A percentile compares a stretch with the other conserved stretches of the same genome.
These are phyloP conservation scores for Hypoxylon sp. DNA, from an alignment of 2,329 filamentous ascomycete genomes.

Conservation along the genomic window DNA sequence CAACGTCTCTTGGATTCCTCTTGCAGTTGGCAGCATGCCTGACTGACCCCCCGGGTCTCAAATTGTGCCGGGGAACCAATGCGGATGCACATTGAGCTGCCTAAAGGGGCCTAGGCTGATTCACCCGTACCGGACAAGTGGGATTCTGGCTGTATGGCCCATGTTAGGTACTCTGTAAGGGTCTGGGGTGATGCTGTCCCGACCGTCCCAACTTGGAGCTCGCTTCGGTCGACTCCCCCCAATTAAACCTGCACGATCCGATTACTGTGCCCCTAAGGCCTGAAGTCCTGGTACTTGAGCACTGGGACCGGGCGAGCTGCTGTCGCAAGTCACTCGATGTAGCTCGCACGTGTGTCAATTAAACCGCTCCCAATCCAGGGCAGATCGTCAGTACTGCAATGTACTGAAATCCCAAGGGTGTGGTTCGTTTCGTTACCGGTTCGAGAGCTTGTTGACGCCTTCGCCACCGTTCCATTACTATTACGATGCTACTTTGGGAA, in stretches of 20 bases:
- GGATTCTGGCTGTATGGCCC: conserved; percentile 21
- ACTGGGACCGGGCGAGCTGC: conserved; percentile 13
- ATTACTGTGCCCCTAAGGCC: conserved; percentile 18
- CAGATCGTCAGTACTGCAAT: conserved; percentile 11
- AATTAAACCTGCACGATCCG: conserved; percentile 22
- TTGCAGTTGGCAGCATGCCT: conserved; percentile 23
- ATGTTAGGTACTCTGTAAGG: not conserved
- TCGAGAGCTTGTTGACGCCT: conserved; percentile 29
- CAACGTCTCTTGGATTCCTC: conserved; percentile 15
- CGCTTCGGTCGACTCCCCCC: conserved; percentile 27
- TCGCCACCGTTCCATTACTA: conserved; percentile 34
- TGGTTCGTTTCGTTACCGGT: conserved; percentile 42
- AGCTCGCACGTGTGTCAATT: conserved; percentile 31
- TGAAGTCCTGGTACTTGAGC: conserved; percentile 26
- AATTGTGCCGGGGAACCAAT: conserved; percentile 19
- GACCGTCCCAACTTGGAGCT: conserved; percentile 28
- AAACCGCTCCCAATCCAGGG: conserved; percentile 23
- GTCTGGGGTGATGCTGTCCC: conserved; percentile 16
- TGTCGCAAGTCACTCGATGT: conserved; percentile 28
- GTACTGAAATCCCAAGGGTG: conserved; percentile 33
- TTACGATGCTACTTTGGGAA: conserved; percentile 26
- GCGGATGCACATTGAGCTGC: conserved; percentile 26
- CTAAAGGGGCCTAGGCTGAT: conserved; percentile 30
- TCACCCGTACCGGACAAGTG: conserved; percentile 34
- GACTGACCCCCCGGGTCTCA: conserved; percentile 11